Evolutionary conservation across 306 rosid genomes (phyloP).

Genomic region (Lathyrus tuberosus): DNA sequence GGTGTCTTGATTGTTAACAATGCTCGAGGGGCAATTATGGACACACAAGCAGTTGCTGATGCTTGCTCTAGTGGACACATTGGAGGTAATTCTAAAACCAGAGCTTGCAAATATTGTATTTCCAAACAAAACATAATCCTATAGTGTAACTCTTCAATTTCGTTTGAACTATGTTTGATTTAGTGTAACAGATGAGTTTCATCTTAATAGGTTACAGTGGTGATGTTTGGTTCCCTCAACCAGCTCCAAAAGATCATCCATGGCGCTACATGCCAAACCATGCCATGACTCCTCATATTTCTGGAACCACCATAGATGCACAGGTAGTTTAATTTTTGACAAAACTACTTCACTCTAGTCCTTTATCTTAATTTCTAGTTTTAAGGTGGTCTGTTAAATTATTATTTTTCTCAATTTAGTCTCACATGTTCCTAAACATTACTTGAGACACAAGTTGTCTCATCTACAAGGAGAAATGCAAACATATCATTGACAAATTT

Average conservation of each 20-base stretch:
- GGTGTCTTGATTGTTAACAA: slow-evolving; percentile 89
- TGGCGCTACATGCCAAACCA: slow-evolving; percentile 99
- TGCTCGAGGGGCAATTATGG: slow-evolving; percentile 97
- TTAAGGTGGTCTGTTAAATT: background rate
- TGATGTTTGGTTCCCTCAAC: slow-evolving; percentile 95
- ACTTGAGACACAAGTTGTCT: background rate
- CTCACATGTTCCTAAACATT: background rate
- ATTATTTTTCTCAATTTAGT: background rate
- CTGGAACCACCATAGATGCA: slow-evolving; percentile 96
- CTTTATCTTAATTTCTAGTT: background rate
- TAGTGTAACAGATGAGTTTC: slow-evolving; percentile 15
- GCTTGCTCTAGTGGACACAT: slow-evolving; percentile 88
- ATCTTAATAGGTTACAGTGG: slow-evolving; percentile 79
- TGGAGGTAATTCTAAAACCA: slow-evolving; percentile 62
- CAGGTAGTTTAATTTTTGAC: slow-evolving; percentile 58
- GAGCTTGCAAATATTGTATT: background rate
- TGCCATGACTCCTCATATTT: slow-evolving; percentile 97
- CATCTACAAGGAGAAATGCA: background rate
- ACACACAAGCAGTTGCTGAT: slow-evolving; percentile 83
- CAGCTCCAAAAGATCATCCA: slow-evolving; percentile 99
- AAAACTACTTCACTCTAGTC: background rate
- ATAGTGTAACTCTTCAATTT: slow-evolving; percentile 12
- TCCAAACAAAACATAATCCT: slow-evolving; percentile 4
- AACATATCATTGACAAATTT: background rate
- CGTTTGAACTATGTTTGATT: background rate